A percentile compares a stretch with the other conserved stretches of the same genome.
These are phyloP conservation scores for Balansia obtecta DNA, from an alignment of 2,329 filamentous ascomycete species.

Conservation along the genomic window DNA sequence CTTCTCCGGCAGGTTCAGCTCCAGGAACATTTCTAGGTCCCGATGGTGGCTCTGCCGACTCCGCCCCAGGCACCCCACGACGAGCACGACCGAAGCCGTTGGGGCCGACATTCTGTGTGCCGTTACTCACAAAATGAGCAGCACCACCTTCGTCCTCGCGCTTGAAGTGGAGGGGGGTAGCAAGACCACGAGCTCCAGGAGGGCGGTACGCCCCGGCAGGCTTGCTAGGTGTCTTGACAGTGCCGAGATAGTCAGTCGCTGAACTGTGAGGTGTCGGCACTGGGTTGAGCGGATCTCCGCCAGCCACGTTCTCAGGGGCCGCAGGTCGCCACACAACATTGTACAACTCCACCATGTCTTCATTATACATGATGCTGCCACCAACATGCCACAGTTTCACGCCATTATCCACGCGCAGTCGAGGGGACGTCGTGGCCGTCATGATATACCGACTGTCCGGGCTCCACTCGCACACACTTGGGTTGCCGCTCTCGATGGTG, in stretches of 20 bases:
- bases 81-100: conserved; percentile 73
- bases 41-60: conserved; percentile 54
- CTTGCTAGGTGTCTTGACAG: conserved; percentile 89
- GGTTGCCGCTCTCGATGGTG: conserved; percentile 91
- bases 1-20: conserved; percentile 50
- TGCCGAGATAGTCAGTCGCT: conserved; percentile 68
- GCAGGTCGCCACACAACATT: conserved; percentile 81
- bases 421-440: conserved; percentile 93
- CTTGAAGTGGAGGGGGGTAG: conserved; percentile 89
- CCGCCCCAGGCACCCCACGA: conserved; percentile 78
- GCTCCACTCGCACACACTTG: conserved; percentile 94
- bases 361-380: conserved; percentile 83
- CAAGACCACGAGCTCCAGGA: conserved; percentile 78
- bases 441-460: conserved; percentile 91
- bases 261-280: conserved; percentile 72
- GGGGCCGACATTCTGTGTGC: conserved; percentile 52
- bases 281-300: conserved; percentile 59
- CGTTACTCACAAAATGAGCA: conserved; percentile 71
- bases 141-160: conserved; percentile 93
- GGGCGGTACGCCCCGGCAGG: conserved; percentile 94
- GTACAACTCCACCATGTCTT: conserved; percentile 91
- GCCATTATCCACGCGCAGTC: conserved; percentile 91
- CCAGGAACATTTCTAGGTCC: conserved; percentile 56
- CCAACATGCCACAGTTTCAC: conserved; percentile 90
- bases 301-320: conserved; percentile 41